These are phyloP conservation scores for Mucuna pruriens DNA, from an alignment of 306 rosid species.

Conservation along the genomic window DNA sequence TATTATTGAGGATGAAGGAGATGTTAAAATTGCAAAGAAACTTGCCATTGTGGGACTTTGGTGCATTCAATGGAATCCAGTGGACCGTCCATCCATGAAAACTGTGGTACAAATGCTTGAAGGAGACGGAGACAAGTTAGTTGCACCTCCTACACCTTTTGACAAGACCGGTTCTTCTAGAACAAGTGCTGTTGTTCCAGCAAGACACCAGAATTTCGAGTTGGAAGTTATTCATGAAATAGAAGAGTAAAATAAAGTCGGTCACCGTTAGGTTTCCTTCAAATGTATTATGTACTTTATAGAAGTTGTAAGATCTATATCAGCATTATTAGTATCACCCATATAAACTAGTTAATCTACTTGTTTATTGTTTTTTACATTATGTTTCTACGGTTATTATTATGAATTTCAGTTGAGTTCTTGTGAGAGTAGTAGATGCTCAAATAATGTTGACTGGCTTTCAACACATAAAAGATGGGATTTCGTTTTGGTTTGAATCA, in stretches of 20 bases:
- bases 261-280: too few species aligned
- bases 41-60: too few species aligned
- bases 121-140: too few species aligned
- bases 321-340: background rate
- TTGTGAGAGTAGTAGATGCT: background rate
- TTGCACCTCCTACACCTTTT: constrained; percentile 30
- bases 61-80: too few species aligned
- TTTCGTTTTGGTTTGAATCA: too few species aligned
- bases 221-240: constrained; percentile 33
- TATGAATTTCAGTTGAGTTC: background rate
- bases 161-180: background rate
- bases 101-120: too few species aligned
- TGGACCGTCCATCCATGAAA: too few species aligned
- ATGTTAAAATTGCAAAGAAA: too few species aligned
- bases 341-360: background rate
- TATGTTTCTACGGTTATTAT: background rate
- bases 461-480: too few species aligned
- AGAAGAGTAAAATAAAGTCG: background rate
- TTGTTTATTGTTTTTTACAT: background rate
- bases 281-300: background rate
- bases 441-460: too few species aligned
- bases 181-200: background rate
- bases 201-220: background rate
- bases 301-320: background rate
- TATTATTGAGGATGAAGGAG: too few species aligned